Conservation (phyloP, 768 basidiomycete species). For the Naematelia aurantialba region DNA sequence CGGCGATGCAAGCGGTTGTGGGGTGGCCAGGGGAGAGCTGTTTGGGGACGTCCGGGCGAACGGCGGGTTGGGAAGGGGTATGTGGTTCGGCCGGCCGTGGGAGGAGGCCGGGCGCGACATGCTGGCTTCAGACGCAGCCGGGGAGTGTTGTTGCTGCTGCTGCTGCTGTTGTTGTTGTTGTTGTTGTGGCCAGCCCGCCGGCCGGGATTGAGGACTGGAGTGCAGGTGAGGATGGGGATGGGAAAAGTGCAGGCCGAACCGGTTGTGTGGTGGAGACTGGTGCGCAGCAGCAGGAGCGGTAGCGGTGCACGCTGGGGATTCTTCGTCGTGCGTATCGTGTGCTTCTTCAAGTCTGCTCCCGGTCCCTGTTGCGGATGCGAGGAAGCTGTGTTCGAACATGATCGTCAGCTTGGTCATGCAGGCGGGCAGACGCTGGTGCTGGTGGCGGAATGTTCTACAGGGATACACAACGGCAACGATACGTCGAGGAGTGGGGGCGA, state of each 20-base stretch:
- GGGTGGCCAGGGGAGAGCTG: conserved; percentile 21
- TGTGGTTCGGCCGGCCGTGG: conserved; percentile 35
- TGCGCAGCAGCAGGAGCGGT: background rate
- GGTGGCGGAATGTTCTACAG: no score
- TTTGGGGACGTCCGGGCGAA: conserved; percentile 15
- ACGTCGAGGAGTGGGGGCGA: no score
- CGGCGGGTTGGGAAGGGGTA: conserved; percentile 31
- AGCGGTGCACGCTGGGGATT: background rate
- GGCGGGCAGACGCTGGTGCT: no score
- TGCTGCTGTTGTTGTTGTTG: no score
- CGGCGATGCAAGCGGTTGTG: conserved; percentile 28
- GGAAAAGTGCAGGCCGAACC: background rate
- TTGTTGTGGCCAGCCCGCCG: no score
- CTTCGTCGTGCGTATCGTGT: no score
- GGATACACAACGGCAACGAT: no score
- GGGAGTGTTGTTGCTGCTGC: conserved; percentile 1
- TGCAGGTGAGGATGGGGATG: conserved; percentile 1
- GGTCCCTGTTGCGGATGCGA: background rate
- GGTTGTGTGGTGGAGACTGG: background rate
- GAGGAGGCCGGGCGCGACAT: conserved; percentile 28
- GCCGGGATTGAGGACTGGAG: no score
- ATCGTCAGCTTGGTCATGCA: background rate
- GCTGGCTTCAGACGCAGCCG: conserved; percentile 6
- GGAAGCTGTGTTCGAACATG: background rate
- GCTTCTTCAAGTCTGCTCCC: background rate